These are phyloP conservation scores for Tylopilus felleus DNA, from an alignment of 768 basidiomycete species.

Conservation along the genomic window DNA sequence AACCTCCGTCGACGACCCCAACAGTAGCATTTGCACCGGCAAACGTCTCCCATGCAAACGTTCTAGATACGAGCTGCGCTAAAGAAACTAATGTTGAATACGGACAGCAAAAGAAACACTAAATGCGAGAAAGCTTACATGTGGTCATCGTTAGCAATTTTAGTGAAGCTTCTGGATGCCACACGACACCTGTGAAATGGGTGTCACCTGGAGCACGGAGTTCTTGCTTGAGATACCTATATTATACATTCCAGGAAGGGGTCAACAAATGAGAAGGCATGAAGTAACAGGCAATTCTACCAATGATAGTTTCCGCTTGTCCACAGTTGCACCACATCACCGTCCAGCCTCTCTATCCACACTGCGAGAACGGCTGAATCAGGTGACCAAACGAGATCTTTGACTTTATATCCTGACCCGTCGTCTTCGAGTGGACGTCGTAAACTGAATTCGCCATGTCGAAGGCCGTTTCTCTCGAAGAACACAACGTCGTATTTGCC, in stretches of 20 bases:
- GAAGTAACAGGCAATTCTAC: constrained; percentile 34
- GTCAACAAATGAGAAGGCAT: constrained; percentile 5
- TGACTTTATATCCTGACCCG: constrained; percentile 67
- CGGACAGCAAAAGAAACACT: background rate
- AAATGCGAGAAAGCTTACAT: constrained; percentile 41
- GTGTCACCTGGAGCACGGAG: constrained; percentile 48
- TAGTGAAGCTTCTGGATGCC: constrained; percentile 84
- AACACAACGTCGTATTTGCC: constrained; percentile 85
- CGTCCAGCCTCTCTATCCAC: constrained; percentile 70
- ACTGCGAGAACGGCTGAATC: constrained; percentile 83
- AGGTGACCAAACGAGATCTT: constrained; percentile 80
- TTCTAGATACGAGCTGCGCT: constrained; percentile 57
- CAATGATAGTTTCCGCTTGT: constrained; percentile 94
- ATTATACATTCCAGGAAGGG: constrained; percentile 25
- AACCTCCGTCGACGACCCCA: constrained; percentile 87
- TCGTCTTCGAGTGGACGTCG: constrained; percentile 34
- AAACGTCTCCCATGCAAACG: constrained; percentile 78
- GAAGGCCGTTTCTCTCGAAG: constrained; percentile 91
- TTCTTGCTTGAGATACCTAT: constrained; percentile 93
- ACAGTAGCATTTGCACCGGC: constrained; percentile 76
- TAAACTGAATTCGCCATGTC: constrained; percentile 86
- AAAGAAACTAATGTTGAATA: constrained; percentile 2
- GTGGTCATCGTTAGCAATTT: constrained; percentile 63
- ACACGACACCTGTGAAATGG: constrained; percentile 70
- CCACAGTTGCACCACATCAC: constrained; percentile 91